Base-by-base conservation (phyloP, 345 rosid genomes). In the Camelina laxa region DNA sequence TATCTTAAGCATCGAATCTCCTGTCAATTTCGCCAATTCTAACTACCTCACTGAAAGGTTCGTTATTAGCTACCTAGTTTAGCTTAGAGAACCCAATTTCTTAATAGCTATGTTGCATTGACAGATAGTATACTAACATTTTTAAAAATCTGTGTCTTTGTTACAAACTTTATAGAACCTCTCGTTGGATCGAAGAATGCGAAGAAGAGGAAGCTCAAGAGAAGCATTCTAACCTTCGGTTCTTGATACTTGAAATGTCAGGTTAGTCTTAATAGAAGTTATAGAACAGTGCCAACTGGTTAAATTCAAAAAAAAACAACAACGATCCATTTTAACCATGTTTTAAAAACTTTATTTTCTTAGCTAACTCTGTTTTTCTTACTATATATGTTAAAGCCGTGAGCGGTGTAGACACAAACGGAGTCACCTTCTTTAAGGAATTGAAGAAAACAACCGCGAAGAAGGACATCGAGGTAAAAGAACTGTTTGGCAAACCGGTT, bases 21-120 rank as follows among this genome's bases (percentile, higher is more conserved):
- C 96, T 1, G 84, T 94, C 80, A 94, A 91, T 75, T 94, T 94
- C 70, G 92, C 97, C 39, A 94, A 94, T 67, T 76, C 93, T 19
- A 85, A 84, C 4, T 94, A 94, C 80, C 93, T 94, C 79, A 85
- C 88, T 16, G 97, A 94, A 74, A 88, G 98, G 98, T 89, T 67
- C 8, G 69, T 14, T 47, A 69, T 72, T 35, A 7, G 12, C 39
- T 21, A 7, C 7, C 39, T 21, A 0, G 38, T 22, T 54, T 6
- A 36, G 30, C 16, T 54, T 38, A 38, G 10, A 33, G 8, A 56
- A 17, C 31, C 47, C 31, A 12, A 45, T 58, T 59, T 70, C 36
- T 35, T 48, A 6, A 4, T 64, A 73, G 19, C 19, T 54, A 27
- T 44, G 38, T 24, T 9, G 36, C 57, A 11, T 45, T 35, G 15